Percentiles rank a stretch among this genome's conserved stretches.
Conservation (phyloP, 305 asterid genomes). For the Fraxinus paxiana region DNA sequence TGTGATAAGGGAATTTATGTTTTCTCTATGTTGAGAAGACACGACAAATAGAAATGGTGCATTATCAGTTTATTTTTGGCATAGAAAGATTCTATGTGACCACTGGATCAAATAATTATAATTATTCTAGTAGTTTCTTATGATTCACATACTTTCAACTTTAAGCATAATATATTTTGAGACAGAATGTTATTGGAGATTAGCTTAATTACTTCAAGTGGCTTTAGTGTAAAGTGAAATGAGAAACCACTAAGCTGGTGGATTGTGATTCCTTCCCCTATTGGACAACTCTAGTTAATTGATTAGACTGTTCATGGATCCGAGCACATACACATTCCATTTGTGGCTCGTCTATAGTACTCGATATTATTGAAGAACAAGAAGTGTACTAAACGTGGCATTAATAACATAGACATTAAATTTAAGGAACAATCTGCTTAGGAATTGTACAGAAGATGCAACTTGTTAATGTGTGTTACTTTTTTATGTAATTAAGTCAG, state of each 20-base stretch:
- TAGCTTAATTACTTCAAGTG: conserved; percentile 23
- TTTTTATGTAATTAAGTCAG: neutral
- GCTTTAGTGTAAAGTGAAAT: conserved; percentile 33
- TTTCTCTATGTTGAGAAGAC: neutral
- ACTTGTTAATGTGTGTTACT: neutral
- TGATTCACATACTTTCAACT: conserved; percentile 7
- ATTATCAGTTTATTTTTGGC: neutral
- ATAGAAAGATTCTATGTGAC: neutral
- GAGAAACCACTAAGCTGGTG: conserved; percentile 36
- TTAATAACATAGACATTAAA: neutral
- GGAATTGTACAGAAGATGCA: neutral
- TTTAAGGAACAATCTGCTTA: neutral
- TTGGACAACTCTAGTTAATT: conserved; percentile 28
- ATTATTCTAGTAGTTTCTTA: neutral
- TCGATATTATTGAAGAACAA: neutral
- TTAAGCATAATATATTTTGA: conserved; percentile 22
- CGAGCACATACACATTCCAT: neutral
- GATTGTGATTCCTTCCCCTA: conserved; percentile 21
- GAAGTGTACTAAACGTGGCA: neutral
- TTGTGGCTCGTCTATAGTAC: neutral
- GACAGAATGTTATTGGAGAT: conserved; percentile 15
- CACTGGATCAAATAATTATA: neutral
- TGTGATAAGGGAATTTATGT: neutral
- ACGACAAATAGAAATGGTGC: neutral
- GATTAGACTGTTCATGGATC: conserved; percentile 20